Evolutionary conservation across 192 early-diverging fungal genomes (phyloP).

Genomic region (Coemansia sp.): DNA sequence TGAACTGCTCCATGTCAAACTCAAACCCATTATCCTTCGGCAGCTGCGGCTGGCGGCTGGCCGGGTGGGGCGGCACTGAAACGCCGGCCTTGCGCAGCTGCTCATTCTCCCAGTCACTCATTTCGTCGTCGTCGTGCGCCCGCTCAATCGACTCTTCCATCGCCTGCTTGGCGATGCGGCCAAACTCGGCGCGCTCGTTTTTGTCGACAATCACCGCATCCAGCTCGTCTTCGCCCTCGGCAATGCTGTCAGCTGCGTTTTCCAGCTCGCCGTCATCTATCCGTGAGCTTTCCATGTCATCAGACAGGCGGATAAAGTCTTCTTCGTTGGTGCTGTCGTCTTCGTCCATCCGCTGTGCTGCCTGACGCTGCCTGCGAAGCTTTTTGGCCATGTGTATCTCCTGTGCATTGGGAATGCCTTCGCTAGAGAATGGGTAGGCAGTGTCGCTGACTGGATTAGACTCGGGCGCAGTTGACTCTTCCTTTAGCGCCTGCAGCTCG

Average conservation of each 20-base stretch:
- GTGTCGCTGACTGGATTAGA: neutral
- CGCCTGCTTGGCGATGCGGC: conserved; percentile 8
- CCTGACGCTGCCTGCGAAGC: conserved; percentile 37
- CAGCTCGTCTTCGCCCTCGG: conserved; percentile 34
- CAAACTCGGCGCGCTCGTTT: conserved; percentile 25
- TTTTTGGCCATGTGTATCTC: conserved; percentile 43
- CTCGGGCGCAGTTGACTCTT: neutral
- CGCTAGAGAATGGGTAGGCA: conserved; percentile 32
- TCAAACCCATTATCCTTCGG: conserved; percentile 25
- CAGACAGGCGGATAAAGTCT: conserved; percentile 29
- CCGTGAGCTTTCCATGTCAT: conserved; percentile 8
- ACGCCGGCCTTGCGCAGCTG: conserved; percentile 44
- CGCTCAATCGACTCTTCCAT: conserved; percentile 31
- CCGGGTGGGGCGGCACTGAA: neutral
- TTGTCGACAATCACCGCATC: conserved; percentile 31
- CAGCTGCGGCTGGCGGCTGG: neutral
- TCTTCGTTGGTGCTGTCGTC: conserved; percentile 3
- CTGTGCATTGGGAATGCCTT: conserved; percentile 36
- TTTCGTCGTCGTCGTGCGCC: conserved; percentile 27
- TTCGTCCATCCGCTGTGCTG: conserved; percentile 10
- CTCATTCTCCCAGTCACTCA: conserved; percentile 44
- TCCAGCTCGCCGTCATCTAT: neutral
- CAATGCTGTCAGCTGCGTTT: neutral
- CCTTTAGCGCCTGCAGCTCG: conserved; percentile 12
- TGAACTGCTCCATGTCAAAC: conserved; percentile 24